Percentiles rank a stretch among this genome's conserved stretches.
Evolutionary conservation across 805 yeast genomes (phyloP).

Genomic region (Wickerhamomyces ciferrii): DNA sequence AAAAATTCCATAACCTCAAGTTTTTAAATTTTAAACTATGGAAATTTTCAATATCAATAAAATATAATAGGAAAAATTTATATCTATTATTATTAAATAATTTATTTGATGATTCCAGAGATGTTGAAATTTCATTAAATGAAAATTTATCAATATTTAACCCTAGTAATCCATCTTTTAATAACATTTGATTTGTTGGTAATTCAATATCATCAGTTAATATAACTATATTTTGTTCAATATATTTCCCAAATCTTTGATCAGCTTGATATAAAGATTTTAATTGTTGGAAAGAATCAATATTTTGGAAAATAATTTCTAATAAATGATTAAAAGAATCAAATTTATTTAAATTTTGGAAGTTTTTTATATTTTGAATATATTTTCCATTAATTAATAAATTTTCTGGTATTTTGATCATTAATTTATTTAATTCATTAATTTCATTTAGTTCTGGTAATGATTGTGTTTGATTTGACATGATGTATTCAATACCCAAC

Average conservation of each 20-base stretch:
- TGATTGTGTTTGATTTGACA: too few species aligned
- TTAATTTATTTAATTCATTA: too few species aligned
- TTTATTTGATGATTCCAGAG: not conserved
- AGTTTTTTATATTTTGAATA: too few species aligned
- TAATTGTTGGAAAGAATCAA: not conserved
- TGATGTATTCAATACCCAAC: too few species aligned
- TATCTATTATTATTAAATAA: not conserved
- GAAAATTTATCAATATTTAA: not conserved
- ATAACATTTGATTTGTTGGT: not conserved
- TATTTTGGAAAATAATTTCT: not conserved
- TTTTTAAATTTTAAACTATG: not conserved
- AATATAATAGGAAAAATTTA: not conserved
- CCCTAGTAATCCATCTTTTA: not conserved
- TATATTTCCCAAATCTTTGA: not conserved
- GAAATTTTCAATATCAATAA: not conserved
- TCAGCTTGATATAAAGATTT: not conserved
- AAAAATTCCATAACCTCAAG: not conserved
- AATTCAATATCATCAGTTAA: not conserved
- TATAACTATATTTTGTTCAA: not conserved
- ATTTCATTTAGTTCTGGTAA: too few species aligned
- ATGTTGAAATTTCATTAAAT: not conserved
- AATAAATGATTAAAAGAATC: not conserved
- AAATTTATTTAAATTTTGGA: not conserved
- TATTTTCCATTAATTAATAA: too few species aligned
- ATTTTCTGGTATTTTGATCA: not conserved